Evolutionary conservation across 345 rosid genomes (phyloP), one percentile per base, ranked within the genome.

Genomic region (Draba incana): DNA sequence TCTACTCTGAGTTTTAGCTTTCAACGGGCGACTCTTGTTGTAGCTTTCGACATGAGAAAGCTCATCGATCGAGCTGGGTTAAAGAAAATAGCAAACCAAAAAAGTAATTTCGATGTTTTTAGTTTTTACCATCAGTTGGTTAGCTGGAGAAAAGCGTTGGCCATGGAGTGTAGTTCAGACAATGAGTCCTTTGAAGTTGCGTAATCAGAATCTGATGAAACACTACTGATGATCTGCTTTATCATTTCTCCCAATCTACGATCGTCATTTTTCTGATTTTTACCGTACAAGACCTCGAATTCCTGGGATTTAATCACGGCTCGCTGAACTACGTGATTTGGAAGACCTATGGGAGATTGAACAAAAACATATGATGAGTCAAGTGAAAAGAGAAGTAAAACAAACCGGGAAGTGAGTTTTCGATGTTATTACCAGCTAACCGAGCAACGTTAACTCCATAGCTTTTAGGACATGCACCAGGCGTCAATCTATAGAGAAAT

Each of bases 401-500:
- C 39, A 35, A 35, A 35, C 39, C 10, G 10, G 13, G 16, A 14
- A 54, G 46, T 24, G 59, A 69, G n/a, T 38, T 24, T 30, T 5
- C 39, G 33, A 28, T 39, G 48, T 50, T 46, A 43, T 72, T 83
- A 87, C 98, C 99, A 51, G 98, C 99, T 75, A 94, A 79, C 68
- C 97, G 85, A 55, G 99, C 99, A 75, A 94, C 97, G 60, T 91
- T 94, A 69, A 91, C 93, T 61, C 99, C 98, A 60, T 91, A 89
- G 80, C 99, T 94, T 80, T 91, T 94, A 43, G 98, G 99, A 79
- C 99, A 94, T 51, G 90, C 89, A 62, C 98, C 98, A 51, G 78
- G 63, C 8, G 82, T 88, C 78, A 94, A 75, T 75, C 90, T 83
- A 74, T 91, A 88, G 41, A 91, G 99, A 77, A 91, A 94, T 16